These are phyloP conservation scores for Sporothrix globosa DNA, from an alignment of 2,329 filamentous ascomycete species.

Conservation along the genomic window DNA sequence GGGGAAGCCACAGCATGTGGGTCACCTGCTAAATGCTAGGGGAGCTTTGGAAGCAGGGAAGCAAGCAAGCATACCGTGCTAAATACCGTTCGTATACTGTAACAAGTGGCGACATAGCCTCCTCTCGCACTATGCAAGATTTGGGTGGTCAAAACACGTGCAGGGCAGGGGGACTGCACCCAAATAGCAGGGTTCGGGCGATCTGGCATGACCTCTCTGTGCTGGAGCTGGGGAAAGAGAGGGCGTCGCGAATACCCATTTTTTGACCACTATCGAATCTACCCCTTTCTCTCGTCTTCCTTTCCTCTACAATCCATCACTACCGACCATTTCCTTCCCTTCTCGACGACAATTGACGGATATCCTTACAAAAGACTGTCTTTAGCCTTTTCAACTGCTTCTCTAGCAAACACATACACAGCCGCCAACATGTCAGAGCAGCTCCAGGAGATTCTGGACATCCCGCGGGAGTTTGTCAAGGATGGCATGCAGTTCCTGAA, in stretches of 20 bases:
- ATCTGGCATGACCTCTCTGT: conserved; percentile 35
- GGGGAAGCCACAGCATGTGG: neutral
- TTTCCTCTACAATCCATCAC: conserved; percentile 11
- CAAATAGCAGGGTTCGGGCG: conserved; percentile 31
- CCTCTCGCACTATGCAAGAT: neutral
- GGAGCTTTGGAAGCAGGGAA: neutral
- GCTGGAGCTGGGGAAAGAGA: conserved; percentile 11
- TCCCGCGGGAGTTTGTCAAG: conserved; percentile 66
- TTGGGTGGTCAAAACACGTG: conserved; percentile 21
- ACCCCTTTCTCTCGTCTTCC: conserved; percentile 28
- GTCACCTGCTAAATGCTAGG: neutral
- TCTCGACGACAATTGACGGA: neutral
- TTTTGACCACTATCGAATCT: conserved; percentile 20
- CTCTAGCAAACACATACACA: neutral
- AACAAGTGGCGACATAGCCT: neutral
- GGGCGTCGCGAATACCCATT: conserved; percentile 22
- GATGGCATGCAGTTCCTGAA: conserved; percentile 66
- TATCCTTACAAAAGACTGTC: neutral
- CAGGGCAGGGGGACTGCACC: conserved; percentile 12
- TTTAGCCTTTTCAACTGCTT: neutral
- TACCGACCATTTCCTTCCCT: neutral
- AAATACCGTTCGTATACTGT: neutral
- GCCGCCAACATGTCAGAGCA: conserved; percentile 63
- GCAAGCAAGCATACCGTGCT: neutral
- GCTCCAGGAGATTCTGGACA: conserved; percentile 70